Percentiles rank a stretch among this genome's conserved stretches.
These are phyloP conservation scores for Dianthus caryophyllus DNA, from an alignment of 148 eudicot genomes.

Conservation along the genomic window DNA sequence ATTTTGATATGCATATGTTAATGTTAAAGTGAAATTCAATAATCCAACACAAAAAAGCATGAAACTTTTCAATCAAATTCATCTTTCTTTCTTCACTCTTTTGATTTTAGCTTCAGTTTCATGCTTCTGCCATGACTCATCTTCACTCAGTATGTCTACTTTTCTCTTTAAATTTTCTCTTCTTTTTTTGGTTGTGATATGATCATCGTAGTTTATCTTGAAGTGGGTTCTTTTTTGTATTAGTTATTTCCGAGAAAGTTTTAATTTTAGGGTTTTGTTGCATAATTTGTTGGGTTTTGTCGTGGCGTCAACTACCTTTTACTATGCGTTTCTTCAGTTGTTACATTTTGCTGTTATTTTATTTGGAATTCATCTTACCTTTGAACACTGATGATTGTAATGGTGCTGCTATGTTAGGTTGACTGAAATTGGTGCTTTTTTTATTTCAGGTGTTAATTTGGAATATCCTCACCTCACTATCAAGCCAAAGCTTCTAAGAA, in stretches of 20 bases:
- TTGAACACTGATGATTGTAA: not conserved
- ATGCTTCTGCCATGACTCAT: conserved; percentile 1
- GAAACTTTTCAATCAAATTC: conserved; percentile 12
- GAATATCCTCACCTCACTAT: conserved; percentile 51
- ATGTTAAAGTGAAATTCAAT: not conserved
- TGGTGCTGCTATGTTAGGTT: not conserved
- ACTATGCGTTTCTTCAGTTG: too few species aligned
- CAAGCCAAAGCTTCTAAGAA: conserved; percentile 42
- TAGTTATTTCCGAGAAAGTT: too few species aligned
- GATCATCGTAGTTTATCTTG: too few species aligned
- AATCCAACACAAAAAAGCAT: not conserved
- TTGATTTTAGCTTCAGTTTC: conserved; percentile 4
- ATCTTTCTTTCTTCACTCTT: conserved; percentile 19
- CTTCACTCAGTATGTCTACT: conserved; percentile 10
- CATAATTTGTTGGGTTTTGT: too few species aligned
- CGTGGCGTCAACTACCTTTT: not conserved
- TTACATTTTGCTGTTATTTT: not conserved
- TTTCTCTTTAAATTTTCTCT: too few species aligned
- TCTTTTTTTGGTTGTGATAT: too few species aligned
- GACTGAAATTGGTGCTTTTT: conserved; percentile 8
- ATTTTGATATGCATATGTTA: conserved; percentile 4
- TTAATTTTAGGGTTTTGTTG: too few species aligned
- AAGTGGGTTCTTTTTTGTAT: too few species aligned
- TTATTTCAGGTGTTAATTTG: conserved; percentile 52
- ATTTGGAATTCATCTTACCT: not conserved